These are phyloP conservation scores for Achaetomium macrosporum DNA, from an alignment of 2,329 filamentous ascomycete genomes.

Conservation along the genomic window DNA sequence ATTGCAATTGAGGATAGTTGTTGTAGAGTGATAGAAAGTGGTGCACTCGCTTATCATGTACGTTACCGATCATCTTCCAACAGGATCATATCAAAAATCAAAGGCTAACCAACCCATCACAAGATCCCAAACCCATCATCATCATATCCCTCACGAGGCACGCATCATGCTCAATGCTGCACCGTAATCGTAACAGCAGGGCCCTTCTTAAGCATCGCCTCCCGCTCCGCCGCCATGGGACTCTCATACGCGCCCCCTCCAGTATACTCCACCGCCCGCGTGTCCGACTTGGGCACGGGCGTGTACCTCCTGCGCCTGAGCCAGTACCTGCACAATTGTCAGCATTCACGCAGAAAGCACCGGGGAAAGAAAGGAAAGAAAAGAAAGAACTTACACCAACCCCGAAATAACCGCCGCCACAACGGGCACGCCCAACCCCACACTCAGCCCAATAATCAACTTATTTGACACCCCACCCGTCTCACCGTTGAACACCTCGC, in stretches of 20 bases:
- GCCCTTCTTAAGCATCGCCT: not conserved
- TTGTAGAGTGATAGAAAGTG: no score
- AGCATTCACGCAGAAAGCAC: not conserved
- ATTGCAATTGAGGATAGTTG: no score
- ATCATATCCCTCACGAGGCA: not conserved
- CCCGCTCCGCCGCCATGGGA: slow-evolving; percentile 4
- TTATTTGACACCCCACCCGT: slow-evolving; percentile 36
- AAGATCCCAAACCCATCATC: not conserved
- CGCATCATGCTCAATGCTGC: not conserved
- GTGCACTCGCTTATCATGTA: no score
- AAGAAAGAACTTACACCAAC: slow-evolving; percentile 29
- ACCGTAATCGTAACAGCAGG: slow-evolving; percentile 1
- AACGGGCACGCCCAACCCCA: slow-evolving; percentile 40
- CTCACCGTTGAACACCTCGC: slow-evolving; percentile 23
- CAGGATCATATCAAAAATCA: no score
- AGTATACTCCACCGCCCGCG: slow-evolving; percentile 1
- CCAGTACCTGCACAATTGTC: not conserved
- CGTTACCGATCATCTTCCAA: no score
- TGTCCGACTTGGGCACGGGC: slow-evolving; percentile 3
- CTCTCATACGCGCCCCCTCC: slow-evolving; percentile 2
- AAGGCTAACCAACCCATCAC: not conserved
- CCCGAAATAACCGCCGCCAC: slow-evolving; percentile 29
- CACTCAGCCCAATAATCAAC: slow-evolving; percentile 43
- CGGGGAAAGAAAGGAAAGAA: not conserved
- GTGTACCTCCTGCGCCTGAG: not conserved